Conservation (phyloP, 208 protist species). For the Trypanosoma melophagium region DNA sequence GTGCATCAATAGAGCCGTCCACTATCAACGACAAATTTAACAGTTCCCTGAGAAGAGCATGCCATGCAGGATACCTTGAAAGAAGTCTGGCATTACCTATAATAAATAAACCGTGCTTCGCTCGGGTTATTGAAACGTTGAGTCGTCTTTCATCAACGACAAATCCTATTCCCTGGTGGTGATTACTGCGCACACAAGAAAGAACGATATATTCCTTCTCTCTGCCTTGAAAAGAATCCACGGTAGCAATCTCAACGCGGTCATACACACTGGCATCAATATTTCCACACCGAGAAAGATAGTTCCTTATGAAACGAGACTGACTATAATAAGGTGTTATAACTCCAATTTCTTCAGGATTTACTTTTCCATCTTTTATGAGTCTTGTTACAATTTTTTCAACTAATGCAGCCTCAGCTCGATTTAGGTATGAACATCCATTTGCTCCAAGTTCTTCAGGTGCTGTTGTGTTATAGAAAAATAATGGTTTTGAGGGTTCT, state of each 20-base stretch:
- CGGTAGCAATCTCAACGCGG: slow-evolving; percentile 91
- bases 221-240: slow-evolving; percentile 96
- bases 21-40: slow-evolving; percentile 26
- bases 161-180: slow-evolving; percentile 96
- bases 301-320: slow-evolving; percentile 87
- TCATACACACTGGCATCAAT: slow-evolving; percentile 75
- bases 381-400: slow-evolving; percentile 94
- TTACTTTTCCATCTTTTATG: slow-evolving; percentile 52
- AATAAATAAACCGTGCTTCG: slow-evolving; percentile 95
- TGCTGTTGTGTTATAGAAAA: slow-evolving; percentile 93
- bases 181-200: slow-evolving; percentile 96
- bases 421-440: slow-evolving; percentile 98
- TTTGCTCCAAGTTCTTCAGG: slow-evolving; percentile 91
- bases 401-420: slow-evolving; percentile 81
- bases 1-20: slow-evolving; percentile 21
- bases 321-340: slow-evolving; percentile 98
- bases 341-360: slow-evolving; percentile 93
- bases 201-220: slow-evolving; percentile 99
- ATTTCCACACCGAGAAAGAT: slow-evolving; percentile 80
- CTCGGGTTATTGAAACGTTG: slow-evolving; percentile 97
- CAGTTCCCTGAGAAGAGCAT: slow-evolving; percentile 21
- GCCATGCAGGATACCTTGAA: slow-evolving; percentile 27
- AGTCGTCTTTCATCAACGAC: slow-evolving; percentile 94
- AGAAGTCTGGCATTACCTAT: slow-evolving; percentile 95
- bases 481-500: slow-evolving; percentile 82